Evolutionary conservation across 1,284 basidiomycete species (phyloP), one percentile per base, ranked within the genome.

Genomic region (Austroboletus novae-zelandiae): DNA sequence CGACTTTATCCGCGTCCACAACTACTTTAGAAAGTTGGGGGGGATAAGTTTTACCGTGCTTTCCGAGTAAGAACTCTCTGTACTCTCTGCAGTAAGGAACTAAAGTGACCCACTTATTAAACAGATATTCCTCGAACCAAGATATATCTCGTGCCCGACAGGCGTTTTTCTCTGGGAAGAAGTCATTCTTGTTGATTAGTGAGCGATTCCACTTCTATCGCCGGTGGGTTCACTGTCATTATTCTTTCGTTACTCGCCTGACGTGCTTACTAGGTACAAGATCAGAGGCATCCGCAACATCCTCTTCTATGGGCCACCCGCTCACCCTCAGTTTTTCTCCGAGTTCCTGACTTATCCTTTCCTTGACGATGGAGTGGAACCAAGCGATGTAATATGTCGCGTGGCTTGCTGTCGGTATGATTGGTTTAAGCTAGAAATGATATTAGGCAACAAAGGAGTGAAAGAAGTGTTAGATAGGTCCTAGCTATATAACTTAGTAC

Each of bases 191-290:
- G 20, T 75, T 99, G 55, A 77, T 98, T 59, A 98, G 92, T 53
- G 97, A 99, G 68, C 84, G 97, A 18, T 98, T 98, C 75, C 94
- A 99, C 71, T 99, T 99, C 68, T 99, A 95, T 79, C 83, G 92
- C 54, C 80, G 94, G 82, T 89, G 57, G 40, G 73, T 60, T 17
- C 17, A 31, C n/a, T 30, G 11, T 35, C 42, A 27, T 42, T 49
- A 23, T 20, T 43, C 45, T 52, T 43, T 48, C 52, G 10, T 2
- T 5, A 49, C 37, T 55, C 45, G 47, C 40, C 31, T 35, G 34
- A 13, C 13, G 43, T 23, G 2, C 20, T 20, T 30, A 52, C 25
- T 61, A 91, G 91, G 47, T 97, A 97, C 73, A 91, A 90, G 59
- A 80, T 98, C 43, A 78, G 95, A 58, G 97, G 96, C 9, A 90